Base-by-base conservation (phyloP, 2,329 filamentous ascomycete genomes). In the Penicillium sp. region DNA sequence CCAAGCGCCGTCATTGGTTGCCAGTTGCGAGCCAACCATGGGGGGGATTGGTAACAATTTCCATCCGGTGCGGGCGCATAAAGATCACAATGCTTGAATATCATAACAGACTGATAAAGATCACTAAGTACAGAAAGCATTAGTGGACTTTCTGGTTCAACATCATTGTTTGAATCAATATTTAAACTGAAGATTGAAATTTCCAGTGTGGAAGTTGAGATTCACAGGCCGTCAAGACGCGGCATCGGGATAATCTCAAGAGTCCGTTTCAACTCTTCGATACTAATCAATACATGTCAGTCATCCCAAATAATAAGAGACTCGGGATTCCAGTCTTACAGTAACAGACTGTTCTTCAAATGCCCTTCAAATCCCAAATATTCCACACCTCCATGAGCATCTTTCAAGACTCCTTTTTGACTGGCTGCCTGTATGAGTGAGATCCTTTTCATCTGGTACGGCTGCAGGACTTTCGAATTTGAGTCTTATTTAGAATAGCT, bases 351-450 rank as follows among this genome's bases (percentile, higher is more conserved):
- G 31, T 49, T 57, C 47, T 59, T 60, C 23, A 65, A 35, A 45
- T 59, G 50, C 3, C 57, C 59, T 16, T 56, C 55, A 39, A 64
- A 55, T n/a, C 55, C 55, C 9, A 62, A 27, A 23, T 55, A 35
- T 19, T 57, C 48, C n/a, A 59, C 7, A 3, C 62, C 59, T 7
- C 61, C 62, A 8, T 59, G 49, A 23, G 45, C 21, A 16, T 35
- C 25, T 14, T 9, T 11, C 8, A 39, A 10, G 9, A 1, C 35
- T 11, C n/a, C 35, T 19, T 39, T 10, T n/a, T 39, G 8, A 39
- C n/a, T 39, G 35, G 35, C 35, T 39, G 8, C 16, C 10, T 4
- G 9, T 11, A 10, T 1, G 35, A 19, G 35, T 19, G n/a, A 39
- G 5, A 19, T 39, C 3, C 16, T n/a, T 39, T 33, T 16, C 31